Evolutionary conservation across 306 rosid species (phyloP).

Genomic region (Malus sieversii): DNA sequence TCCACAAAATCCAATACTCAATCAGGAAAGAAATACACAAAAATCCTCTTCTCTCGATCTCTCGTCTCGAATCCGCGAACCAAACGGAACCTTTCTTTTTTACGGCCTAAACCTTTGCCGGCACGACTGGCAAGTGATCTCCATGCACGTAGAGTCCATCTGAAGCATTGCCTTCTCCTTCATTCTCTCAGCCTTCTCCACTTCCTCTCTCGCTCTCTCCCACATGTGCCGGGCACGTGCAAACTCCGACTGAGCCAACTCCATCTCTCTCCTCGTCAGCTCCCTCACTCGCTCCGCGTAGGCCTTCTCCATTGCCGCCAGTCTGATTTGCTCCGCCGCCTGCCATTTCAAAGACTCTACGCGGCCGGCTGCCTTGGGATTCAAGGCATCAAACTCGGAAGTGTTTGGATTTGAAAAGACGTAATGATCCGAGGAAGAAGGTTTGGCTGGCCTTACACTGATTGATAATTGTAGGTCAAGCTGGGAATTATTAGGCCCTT

Average conservation of each 20-base stretch:
- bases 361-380: constrained; percentile 22
- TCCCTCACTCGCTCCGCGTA: constrained; percentile 88
- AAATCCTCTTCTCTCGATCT: background rate
- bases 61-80: background rate
- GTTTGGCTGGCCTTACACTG: constrained; percentile 44
- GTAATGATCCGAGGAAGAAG: background rate
- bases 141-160: constrained; percentile 79
- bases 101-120: constrained; percentile 75
- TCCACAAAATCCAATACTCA: background rate
- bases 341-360: constrained; percentile 82
- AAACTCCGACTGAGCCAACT: constrained; percentile 88
- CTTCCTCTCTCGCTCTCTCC: constrained; percentile 91
- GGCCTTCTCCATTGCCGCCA: constrained; percentile 91
- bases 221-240: constrained; percentile 82
- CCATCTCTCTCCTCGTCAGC: constrained; percentile 83
- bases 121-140: constrained; percentile 96
- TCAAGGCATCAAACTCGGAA: constrained; percentile 1
- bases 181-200: constrained; percentile 70
- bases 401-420: background rate
- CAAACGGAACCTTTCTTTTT: background rate
- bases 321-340: constrained; percentile 88
- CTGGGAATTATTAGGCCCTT: constrained; percentile 31
- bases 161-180: constrained; percentile 62
- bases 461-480: constrained; percentile 82
- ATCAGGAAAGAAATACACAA: background rate